Percentiles rank a stretch among this genome's conserved stretches.
Conservation (phyloP, 1,139 yeast genomes). For the Taphrina pruni region DNA sequence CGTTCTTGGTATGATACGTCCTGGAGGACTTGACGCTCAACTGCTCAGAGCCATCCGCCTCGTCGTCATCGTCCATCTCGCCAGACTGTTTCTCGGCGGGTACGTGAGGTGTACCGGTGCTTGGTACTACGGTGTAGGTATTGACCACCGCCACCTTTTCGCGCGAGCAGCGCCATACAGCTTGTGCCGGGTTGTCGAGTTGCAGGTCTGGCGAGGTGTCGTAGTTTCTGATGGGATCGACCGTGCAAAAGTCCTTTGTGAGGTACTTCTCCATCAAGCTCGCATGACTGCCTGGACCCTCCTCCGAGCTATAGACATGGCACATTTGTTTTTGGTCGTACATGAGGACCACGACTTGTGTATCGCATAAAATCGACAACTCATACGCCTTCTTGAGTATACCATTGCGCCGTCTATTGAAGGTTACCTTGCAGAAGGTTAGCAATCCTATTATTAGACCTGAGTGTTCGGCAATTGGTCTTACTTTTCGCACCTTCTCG, state of each 20-base stretch:
- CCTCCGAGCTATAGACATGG: conserved; percentile 42
- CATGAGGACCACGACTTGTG: conserved; percentile 43
- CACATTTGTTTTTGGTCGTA: conserved; percentile 44
- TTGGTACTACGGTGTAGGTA: conserved; percentile 40
- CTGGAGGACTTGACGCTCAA: conserved; percentile 41
- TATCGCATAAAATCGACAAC: conserved; percentile 44
- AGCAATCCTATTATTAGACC: too few species aligned
- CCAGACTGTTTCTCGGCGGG: conserved; percentile 3
- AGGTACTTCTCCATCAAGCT: conserved; percentile 40
- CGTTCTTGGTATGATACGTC: conserved; percentile 37
- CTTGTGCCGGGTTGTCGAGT: conserved; percentile 34
- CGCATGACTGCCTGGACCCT: conserved; percentile 15
- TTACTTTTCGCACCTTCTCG: conserved; percentile 38
- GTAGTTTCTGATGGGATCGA: conserved; percentile 42
- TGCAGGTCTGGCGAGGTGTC: conserved; percentile 35
- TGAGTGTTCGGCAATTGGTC: conserved; percentile 2
- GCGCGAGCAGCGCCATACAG: conserved; percentile 27
- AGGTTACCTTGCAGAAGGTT: conserved; percentile 39
- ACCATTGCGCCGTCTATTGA: conserved; percentile 44
- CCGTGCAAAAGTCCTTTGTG: conserved; percentile 40
- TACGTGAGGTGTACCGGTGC: conserved; percentile 24
- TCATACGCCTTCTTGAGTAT: conserved; percentile 45
- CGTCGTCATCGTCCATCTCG: conserved; percentile 40
- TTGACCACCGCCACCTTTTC: conserved; percentile 42
- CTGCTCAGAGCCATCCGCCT: conserved; percentile 40